Evolutionary conservation across 2,329 filamentous ascomycete species (phyloP), one percentile per base, ranked within the genome.

Genomic region (Fusarium dlaminii): DNA sequence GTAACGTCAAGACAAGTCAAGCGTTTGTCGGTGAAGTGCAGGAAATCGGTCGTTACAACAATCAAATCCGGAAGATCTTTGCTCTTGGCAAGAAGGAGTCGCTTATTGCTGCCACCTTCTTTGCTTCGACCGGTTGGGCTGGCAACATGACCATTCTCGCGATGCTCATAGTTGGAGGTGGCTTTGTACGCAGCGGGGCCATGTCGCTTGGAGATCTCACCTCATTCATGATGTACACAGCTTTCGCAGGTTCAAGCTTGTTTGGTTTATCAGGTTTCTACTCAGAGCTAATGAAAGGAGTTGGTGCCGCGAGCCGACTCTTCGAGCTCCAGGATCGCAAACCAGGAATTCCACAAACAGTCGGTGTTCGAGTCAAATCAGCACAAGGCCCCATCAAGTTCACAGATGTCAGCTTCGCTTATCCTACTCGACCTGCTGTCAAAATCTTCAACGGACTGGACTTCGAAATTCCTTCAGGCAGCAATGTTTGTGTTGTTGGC

Each of bases 141-240:
- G 96, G 96, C 32, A 99, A 99, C 80, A 94, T 98, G 91, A 98
- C 96, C 2, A 96, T 99, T 73, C 86, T 99, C 63, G 93, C 93
- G 18, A 90, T 99, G 79, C 88, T 99, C 2, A 94, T 97, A 78
- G 93, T 96, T 37, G 96, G 97, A 73, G 95, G 96, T 63, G 92
- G 92, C 69, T 94, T 98, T 84, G 96, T 99, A 37, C 92, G 95
- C 77, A 90, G 90, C 17, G 96, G 96, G 4, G 87, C 91, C 46
- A 96, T 99, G 85, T 94, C 90, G 13, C 91, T 98, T 54, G 96
- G 96, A 77, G 96, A 99, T 75, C 85, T 99, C 48, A 97, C 96
- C 3, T 97, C 95, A 0, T 99, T 99, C 83, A 89, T 99, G 85
- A 98, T 99, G 96, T 99, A 98, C 83, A 97, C 95, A 7, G 96